Conservation (phyloP, 441 rosid genomes). For the Gossypium davidsonii region DNA sequence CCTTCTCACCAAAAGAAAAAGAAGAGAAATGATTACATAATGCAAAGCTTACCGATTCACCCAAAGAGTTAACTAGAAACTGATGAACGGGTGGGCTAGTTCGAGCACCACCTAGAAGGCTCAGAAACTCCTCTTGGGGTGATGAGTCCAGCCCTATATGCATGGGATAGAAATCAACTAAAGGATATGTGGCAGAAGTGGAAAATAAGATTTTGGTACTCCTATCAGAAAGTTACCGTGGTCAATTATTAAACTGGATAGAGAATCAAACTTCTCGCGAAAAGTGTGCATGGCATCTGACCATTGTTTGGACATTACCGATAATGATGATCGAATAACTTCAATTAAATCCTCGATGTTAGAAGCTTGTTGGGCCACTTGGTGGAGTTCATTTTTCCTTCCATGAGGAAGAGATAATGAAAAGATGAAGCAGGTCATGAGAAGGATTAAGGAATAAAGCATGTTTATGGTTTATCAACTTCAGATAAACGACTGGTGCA, state of each 20-base stretch:
- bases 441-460: conserved; percentile 1
- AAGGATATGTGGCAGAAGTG: conserved; percentile 14
- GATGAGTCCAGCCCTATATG: conserved; percentile 70
- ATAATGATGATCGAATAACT: conserved; percentile 65
- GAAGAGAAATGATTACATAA: conserved; percentile 14
- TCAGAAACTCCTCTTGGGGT: conserved; percentile 90
- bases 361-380: conserved; percentile 92
- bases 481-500: neutral
- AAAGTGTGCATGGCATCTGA: conserved; percentile 74
- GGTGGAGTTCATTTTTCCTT: conserved; percentile 90
- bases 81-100: conserved; percentile 91
- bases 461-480: neutral
- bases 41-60: conserved; percentile 69
- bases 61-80: conserved; percentile 76
- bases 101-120: conserved; percentile 84
- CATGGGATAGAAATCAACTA: conserved; percentile 19
- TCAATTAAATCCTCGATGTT: conserved; percentile 78
- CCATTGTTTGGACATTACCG: conserved; percentile 85
- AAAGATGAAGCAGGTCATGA: neutral
- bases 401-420: conserved; percentile 4
- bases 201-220: conserved; percentile 12
- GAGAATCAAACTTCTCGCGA: conserved; percentile 70
- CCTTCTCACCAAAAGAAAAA: conserved; percentile 10
- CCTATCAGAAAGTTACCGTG: conserved; percentile 47
- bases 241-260: conserved; percentile 59